These are phyloP conservation scores for Neltuma alba DNA, from an alignment of 306 rosid genomes.

Conservation along the genomic window DNA sequence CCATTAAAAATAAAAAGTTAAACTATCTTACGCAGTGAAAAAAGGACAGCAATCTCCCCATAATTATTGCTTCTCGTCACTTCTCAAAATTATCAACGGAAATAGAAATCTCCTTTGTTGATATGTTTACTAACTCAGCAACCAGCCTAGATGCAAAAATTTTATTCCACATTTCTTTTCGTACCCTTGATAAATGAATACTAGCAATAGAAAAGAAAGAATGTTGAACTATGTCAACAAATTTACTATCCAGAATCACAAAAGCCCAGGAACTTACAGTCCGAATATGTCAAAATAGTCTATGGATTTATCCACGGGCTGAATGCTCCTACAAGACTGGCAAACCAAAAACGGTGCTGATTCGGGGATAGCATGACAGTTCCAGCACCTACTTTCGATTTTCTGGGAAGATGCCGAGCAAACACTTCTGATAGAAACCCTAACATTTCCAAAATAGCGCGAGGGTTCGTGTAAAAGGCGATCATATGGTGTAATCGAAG, in stretches of 20 bases:
- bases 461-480: conserved; percentile 7
- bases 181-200: background rate
- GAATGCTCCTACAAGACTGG: conserved; percentile 70
- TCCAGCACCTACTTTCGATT: conserved; percentile 63
- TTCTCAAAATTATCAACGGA: conserved; percentile 13
- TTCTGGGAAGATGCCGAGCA: conserved; percentile 49
- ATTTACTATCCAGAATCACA: conserved; percentile 10
- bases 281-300: conserved; percentile 83
- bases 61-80: background rate
- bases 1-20: background rate
- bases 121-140: background rate
- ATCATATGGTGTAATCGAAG: conserved; percentile 13
- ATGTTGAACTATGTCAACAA: conserved; percentile 20
- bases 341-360: conserved; percentile 64
- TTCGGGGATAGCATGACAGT: conserved; percentile 52
- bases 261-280: conserved; percentile 53
- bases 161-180: background rate
- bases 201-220: background rate
- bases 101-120: background rate
- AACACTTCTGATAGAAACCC: conserved; percentile 31
- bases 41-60: background rate
- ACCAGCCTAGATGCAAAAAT: background rate
- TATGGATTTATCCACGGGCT: conserved; percentile 69
- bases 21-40: background rate
- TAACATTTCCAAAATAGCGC: conserved; percentile 20